Conservation (phyloP, 2,329 filamentous ascomycete species). For the Alternaria tenuissima region DNA sequence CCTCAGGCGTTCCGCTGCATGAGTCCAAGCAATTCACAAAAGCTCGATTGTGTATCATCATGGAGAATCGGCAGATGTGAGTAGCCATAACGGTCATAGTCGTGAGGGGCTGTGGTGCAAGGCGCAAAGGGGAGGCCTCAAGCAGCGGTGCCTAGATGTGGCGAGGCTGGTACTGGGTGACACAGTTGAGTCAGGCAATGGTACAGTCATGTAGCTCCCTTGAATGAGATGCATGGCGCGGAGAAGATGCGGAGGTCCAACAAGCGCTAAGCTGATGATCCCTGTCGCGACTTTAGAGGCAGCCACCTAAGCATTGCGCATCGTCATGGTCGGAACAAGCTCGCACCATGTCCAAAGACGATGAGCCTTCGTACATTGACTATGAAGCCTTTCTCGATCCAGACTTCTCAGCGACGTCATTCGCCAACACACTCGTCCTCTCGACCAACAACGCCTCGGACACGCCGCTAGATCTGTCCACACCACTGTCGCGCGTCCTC, state of each 20-base stretch:
- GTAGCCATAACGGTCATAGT: background rate
- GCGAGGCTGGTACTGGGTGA: constrained; percentile 1
- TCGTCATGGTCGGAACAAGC: background rate
- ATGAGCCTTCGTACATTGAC: constrained; percentile 87
- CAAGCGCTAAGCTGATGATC: constrained; percentile 15
- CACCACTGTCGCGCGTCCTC: constrained; percentile 88
- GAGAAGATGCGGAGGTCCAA: background rate
- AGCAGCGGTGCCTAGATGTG: constrained; percentile 9
- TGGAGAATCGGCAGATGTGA: background rate
- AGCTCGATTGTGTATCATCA: background rate
- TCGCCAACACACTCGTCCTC: constrained; percentile 88
- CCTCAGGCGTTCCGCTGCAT: background rate
- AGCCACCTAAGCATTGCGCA: background rate
- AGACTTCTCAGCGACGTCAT: constrained; percentile 78
- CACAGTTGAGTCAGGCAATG: background rate
- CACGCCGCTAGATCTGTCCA: constrained; percentile 89
- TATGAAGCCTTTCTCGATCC: constrained; percentile 90
- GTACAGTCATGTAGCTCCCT: background rate
- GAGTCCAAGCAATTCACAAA: background rate
- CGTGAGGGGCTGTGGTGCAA: background rate
- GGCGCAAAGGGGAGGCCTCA: background rate
- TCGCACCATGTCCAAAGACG: constrained; percentile 44
- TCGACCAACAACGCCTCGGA: constrained; percentile 93
- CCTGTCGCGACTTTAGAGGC: background rate
- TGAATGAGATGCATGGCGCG: background rate